Base-by-base conservation (phyloP, 1,284 basidiomycete species). In the Jaminaea rosea region DNA sequence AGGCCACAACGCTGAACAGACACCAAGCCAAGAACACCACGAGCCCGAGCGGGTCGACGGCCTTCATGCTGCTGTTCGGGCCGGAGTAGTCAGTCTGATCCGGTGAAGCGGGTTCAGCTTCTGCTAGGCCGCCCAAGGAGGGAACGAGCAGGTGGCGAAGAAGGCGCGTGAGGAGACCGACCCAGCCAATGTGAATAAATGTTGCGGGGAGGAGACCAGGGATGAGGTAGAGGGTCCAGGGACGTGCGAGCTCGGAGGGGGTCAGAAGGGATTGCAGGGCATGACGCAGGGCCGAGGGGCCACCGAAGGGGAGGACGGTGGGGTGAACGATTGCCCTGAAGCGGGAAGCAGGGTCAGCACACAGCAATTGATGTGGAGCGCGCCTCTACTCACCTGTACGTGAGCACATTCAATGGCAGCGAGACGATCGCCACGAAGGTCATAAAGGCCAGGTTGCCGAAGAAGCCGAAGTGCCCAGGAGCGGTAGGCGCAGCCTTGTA, bases 261-360 rank as follows among this genome's bases (percentile, higher is more conserved):
- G 62, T 65, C 23, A 72, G 55, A 10, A 73, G 53, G 47, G 69
- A 60, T 27, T 60, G 46, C 36, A 73, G 49, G 26, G 62, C 63
- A 26, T 57, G 55, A 8, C 59, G 48, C 3, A 42, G 17, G 39
- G 19, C 23, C 19, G 39, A n/a, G 1, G 63, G 56, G 6, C 19
- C 49, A 31, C 28, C 47, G 50, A 64, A 46, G 9, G 64, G 49
- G 15, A 73, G 49, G 24, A 56, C 58, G 21, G 57, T 53, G 1
- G 69, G 70, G 26, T 73, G 69, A 3, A 72, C 69, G 36, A 73
- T 65, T 13, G 67, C 63, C 11, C 59, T 61, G 53, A 51, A 26
- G 26, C 36, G 26, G 27, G 37, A 7, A 37, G 26, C 13, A 23
- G n/a, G 8, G 7, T 53, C 34, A 37, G 21, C 28, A n/a, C 34